phyloP scores from a whole-genome alignment of 2,329 filamentous ascomycete species.

The Beauveria australis region DNA sequence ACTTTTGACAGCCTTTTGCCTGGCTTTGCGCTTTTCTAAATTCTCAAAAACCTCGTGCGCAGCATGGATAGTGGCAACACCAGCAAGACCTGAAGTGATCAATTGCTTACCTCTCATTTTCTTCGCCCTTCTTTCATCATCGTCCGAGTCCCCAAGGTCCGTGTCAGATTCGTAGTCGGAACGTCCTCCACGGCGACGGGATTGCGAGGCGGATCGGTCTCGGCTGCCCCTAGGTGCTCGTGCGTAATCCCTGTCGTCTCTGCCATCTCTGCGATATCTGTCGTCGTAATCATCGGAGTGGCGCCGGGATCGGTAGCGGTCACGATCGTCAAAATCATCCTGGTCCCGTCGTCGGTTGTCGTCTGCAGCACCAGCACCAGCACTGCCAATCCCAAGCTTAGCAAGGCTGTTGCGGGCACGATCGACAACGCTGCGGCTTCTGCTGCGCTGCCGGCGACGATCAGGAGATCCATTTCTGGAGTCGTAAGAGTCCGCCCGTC shows the following conservation, averaged over 20 bases:
- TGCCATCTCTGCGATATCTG: slow-evolving; percentile 28
- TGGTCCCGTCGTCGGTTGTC: slow-evolving; percentile 32
- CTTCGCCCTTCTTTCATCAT: slow-evolving; percentile 44
- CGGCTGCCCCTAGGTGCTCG: slow-evolving; percentile 21
- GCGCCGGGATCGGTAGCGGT: slow-evolving; percentile 26
- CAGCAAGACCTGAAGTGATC: slow-evolving; percentile 47
- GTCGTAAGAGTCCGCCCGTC: slow-evolving; percentile 39
- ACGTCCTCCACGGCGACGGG: slow-evolving; percentile 16
- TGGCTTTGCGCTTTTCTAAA: slow-evolving; percentile 46
- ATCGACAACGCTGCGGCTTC: slow-evolving; percentile 60
- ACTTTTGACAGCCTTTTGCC: slow-evolving; percentile 45
- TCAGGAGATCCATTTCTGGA: slow-evolving; percentile 36
- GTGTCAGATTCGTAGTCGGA: slow-evolving; percentile 44
- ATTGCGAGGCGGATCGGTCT: not conserved
- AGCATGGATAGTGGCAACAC: slow-evolving; percentile 53
- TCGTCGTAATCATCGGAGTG: slow-evolving; percentile 36
- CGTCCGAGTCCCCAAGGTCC: slow-evolving; percentile 49
- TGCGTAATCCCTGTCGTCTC: slow-evolving; percentile 28
- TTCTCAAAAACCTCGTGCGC: slow-evolving; percentile 51
- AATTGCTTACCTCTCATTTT: slow-evolving; percentile 57
- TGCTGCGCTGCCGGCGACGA: slow-evolving; percentile 38
- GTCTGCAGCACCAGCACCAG: slow-evolving; percentile 30
- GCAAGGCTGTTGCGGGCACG: slow-evolving; percentile 52
- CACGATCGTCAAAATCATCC: slow-evolving; percentile 37
- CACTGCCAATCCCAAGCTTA: slow-evolving; percentile 51